phyloP scores from a whole-genome alignment of 148 eudicot species.

The Nyssa sinensis region DNA sequence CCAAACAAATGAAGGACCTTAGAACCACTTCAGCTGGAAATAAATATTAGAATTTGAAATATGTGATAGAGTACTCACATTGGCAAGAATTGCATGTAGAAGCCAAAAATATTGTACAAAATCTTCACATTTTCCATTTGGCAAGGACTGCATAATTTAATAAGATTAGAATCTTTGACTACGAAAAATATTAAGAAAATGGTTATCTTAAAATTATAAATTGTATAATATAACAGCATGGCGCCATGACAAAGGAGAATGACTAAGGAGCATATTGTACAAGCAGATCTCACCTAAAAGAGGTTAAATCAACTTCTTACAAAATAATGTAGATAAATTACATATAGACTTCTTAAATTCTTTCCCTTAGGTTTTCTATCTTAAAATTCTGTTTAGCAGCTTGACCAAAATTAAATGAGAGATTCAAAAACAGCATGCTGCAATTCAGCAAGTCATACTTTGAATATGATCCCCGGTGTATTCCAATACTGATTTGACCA shows the following conservation, averaged over 20 bases:
- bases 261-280: background rate
- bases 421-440: background rate
- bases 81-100: conserved; percentile 84
- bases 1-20: background rate
- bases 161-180: conserved; percentile 6
- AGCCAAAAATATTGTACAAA: conserved; percentile 73
- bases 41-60: background rate
- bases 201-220: background rate
- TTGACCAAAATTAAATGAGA: background rate
- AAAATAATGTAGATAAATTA: background rate
- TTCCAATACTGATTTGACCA: conserved; percentile 67
- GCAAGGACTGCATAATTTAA: conserved; percentile 46
- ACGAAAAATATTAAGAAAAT: background rate
- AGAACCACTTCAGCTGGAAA: background rate
- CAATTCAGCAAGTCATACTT: conserved; percentile 41
- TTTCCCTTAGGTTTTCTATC: background rate
- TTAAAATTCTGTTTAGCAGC: background rate
- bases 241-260: background rate
- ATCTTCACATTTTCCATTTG: conserved; percentile 61
- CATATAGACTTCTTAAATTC: background rate
- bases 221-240: background rate
- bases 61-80: conserved; percentile 41
- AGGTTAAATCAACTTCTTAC: no score
- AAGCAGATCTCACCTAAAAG: no score
- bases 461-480: conserved; percentile 44